These are phyloP conservation scores for Phytophthora europaea DNA, from an alignment of 352 stramenopile genomes.

Conservation along the genomic window DNA sequence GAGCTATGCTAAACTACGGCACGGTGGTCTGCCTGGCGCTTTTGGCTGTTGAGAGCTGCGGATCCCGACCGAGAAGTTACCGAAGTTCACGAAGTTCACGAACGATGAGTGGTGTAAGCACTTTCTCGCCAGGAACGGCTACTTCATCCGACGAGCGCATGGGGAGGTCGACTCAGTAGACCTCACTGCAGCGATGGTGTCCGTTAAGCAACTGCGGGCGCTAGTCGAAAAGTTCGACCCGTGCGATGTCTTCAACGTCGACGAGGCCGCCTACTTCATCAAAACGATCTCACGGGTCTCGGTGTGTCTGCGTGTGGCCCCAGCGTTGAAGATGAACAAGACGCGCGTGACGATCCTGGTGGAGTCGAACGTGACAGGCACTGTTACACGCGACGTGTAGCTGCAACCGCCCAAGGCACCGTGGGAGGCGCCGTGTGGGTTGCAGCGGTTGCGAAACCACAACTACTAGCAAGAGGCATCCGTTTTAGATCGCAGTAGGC, in stretches of 20 bases:
- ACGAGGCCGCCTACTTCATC: background rate
- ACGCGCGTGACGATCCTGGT: too few relatives aligned
- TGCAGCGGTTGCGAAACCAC: conserved; percentile 1
- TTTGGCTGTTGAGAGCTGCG: too few relatives aligned
- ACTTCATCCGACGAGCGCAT: background rate
- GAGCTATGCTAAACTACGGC: too few relatives aligned
- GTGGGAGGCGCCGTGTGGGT: background rate
- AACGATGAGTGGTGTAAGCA: too few relatives aligned
- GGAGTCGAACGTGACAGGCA: too few relatives aligned
- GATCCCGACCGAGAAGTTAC: too few relatives aligned
- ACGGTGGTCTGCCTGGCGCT: too few relatives aligned
- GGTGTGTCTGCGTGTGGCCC: background rate
- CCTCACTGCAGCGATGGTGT: background rate
- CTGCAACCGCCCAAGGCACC: background rate
- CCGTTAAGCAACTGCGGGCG: background rate
- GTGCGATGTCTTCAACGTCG: background rate
- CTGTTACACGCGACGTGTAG: background rate
- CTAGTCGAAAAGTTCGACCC: background rate
- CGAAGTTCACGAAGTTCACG: too few relatives aligned
- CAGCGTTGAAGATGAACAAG: background rate
- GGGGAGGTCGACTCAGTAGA: background rate
- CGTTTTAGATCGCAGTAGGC: background rate
- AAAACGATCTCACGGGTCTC: background rate
- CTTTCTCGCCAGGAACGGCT: too few relatives aligned
- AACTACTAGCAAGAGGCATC: background rate